These are phyloP conservation scores for Mucuna pruriens DNA, from an alignment of 306 rosid species.

Conservation along the genomic window DNA sequence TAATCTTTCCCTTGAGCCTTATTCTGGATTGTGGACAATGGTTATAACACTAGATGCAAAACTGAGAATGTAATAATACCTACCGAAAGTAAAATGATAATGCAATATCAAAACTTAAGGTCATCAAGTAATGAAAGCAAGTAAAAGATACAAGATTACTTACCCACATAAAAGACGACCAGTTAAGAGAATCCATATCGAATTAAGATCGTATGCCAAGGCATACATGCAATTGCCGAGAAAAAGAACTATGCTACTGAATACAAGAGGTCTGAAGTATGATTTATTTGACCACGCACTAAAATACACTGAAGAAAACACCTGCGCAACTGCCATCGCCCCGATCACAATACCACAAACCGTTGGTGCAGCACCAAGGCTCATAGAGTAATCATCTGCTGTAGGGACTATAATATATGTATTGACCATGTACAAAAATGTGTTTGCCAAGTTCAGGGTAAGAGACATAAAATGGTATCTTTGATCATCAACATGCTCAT, in stretches of 20 bases:
- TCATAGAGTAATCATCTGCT: conserved; percentile 88
- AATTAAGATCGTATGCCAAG: conserved; percentile 75
- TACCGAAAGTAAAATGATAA: conserved; percentile 6
- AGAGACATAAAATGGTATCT: conserved; percentile 83
- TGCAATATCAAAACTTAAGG: not conserved
- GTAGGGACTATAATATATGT: conserved; percentile 94
- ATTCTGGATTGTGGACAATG: not conserved
- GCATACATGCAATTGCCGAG: conserved; percentile 77
- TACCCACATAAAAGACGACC: conserved; percentile 94
- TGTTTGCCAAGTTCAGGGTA: conserved; percentile 74
- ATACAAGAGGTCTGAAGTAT: conserved; percentile 85
- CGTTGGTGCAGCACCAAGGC: conserved; percentile 94
- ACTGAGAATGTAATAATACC: not conserved
- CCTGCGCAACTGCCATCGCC: conserved; percentile 95
- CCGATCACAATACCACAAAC: conserved; percentile 95
- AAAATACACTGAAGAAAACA: conserved; percentile 89
- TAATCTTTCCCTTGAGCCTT: not conserved
- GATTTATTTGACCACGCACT: conserved; percentile 96
- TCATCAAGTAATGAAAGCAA: conserved; percentile 24
- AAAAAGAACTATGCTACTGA: conserved; percentile 82
- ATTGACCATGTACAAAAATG: conserved; percentile 92
- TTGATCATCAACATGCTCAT: conserved; percentile 64
- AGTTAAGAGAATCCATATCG: conserved; percentile 79
- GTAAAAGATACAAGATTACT: conserved; percentile 38
- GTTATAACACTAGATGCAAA: not conserved